A percentile compares a stretch with the other conserved stretches of the same genome.
phyloP scores from a whole-genome alignment of 768 basidiomycete genomes.

The Tylopilus subfusipes region DNA sequence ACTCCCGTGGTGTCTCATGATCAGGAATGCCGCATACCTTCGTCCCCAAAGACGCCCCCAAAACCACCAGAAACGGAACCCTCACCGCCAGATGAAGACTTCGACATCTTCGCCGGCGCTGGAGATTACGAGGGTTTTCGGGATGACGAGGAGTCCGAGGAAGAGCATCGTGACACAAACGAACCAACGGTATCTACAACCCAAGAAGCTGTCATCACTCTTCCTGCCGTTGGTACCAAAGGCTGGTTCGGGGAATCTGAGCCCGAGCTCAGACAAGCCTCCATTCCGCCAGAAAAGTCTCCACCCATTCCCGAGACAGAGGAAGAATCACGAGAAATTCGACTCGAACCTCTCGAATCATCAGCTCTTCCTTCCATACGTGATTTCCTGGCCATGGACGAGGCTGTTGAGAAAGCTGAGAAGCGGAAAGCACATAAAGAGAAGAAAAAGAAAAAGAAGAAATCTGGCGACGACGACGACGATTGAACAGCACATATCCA shows the following conservation, averaged over 20 bases:
- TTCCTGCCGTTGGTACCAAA: constrained; percentile 11
- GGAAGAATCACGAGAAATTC: constrained; percentile 41
- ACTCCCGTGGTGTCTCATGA: not conserved
- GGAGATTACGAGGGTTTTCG: constrained; percentile 77
- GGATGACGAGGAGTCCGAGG: constrained; percentile 52
- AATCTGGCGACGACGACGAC: constrained; percentile 30
- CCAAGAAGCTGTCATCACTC: constrained; percentile 8
- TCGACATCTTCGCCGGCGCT: constrained; percentile 85
- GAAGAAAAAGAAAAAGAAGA: constrained; percentile 49
- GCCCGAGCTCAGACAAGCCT: constrained; percentile 18
- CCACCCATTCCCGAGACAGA: constrained; percentile 14
- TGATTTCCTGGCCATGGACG: constrained; percentile 76
- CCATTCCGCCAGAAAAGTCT: constrained; percentile 11
- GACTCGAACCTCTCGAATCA: constrained; percentile 73
- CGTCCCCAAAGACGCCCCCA: constrained; percentile 2
- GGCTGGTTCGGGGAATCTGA: constrained; percentile 49
- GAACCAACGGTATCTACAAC: constrained; percentile 5
- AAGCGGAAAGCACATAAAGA: constrained; percentile 76
- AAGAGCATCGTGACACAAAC: constrained; percentile 19
- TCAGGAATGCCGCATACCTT: not conserved
- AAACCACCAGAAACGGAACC: constrained; percentile 17
- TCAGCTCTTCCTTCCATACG: constrained; percentile 80
- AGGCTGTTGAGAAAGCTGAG: constrained; percentile 57
- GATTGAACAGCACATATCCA: constrained; percentile 21
- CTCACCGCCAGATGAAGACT: constrained; percentile 47